A percentile compares a stretch with the other conserved stretches of the same genome.
Conservation (phyloP, 805 yeast genomes). For the Metschnikowia reukaufii region DNA sequence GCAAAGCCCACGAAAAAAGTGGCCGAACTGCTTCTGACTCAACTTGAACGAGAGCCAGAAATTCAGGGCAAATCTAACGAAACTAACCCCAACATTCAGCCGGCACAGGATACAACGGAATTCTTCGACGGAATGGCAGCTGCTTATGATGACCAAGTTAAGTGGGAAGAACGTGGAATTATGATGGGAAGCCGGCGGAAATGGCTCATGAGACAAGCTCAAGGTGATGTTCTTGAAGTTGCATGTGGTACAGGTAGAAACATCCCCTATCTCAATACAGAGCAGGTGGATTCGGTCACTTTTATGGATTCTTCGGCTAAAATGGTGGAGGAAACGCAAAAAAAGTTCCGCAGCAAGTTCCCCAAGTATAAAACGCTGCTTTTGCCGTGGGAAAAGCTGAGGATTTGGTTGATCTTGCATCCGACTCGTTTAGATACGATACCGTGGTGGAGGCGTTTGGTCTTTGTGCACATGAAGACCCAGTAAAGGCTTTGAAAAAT, state of each 20-base stretch:
- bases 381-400: slow-evolving; percentile 92
- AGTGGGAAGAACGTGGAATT: slow-evolving; percentile 66
- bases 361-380: slow-evolving; percentile 74
- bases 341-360: slow-evolving; percentile 66
- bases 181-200: slow-evolving; percentile 65
- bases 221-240: slow-evolving; percentile 91
- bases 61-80: slow-evolving; percentile 32
- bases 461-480: slow-evolving; percentile 92
- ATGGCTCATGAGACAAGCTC: slow-evolving; percentile 73
- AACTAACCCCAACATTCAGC: slow-evolving; percentile 49
- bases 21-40: slow-evolving; percentile 23
- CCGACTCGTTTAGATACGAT: slow-evolving; percentile 64
- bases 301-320: slow-evolving; percentile 80
- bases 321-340: slow-evolving; percentile 80
- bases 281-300: slow-evolving; percentile 67
- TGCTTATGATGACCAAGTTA: slow-evolving; percentile 77
- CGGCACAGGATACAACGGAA: slow-evolving; percentile 76
- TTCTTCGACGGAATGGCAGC: slow-evolving; percentile 77
- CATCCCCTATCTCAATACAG: slow-evolving; percentile 62
- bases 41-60: slow-evolving; percentile 15
- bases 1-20: slow-evolving; percentile 24
- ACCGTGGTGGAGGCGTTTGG: slow-evolving; percentile 95
- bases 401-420: slow-evolving; percentile 62
- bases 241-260: slow-evolving; percentile 97
- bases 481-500: slow-evolving; percentile 74